Evolutionary conservation across 768 basidiomycete genomes (phyloP).

Genomic region (Mycena pura): DNA sequence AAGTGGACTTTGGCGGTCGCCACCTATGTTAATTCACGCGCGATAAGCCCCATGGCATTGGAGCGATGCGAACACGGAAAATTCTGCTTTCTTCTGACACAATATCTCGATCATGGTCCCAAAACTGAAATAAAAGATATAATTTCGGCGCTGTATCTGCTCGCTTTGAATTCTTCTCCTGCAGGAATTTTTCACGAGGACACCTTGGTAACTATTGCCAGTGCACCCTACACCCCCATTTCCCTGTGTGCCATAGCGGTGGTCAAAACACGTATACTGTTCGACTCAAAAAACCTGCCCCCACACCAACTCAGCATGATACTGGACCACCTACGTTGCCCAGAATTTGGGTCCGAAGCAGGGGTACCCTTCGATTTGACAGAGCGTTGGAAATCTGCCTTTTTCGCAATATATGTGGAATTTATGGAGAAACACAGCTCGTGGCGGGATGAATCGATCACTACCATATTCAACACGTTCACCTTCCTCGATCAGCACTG

Average conservation of each 20-base stretch:
- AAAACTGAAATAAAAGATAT: not conserved
- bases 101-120: not conserved
- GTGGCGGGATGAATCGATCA: not conserved
- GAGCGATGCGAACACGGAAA: not conserved
- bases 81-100: not conserved
- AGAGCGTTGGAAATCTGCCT: not conserved
- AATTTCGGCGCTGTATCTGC: not conserved
- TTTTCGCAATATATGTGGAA: not conserved
- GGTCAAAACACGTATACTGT: not conserved
- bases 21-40: not conserved
- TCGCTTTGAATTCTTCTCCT: not conserved
- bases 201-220: not conserved
- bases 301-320: not conserved
- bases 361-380: not conserved
- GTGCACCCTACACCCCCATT: not conserved
- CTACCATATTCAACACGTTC: not conserved
- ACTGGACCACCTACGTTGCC: not conserved
- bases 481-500: not conserved
- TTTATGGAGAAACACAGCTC: not conserved
- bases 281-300: not conserved
- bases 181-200: not conserved
- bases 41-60: not conserved
- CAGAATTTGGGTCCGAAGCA: not conserved
- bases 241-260: not conserved
- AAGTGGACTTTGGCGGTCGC: not conserved